Evolutionary conservation across 2,329 filamentous ascomycete genomes (phyloP).

Genomic region (Endocalyx cinctus): DNA sequence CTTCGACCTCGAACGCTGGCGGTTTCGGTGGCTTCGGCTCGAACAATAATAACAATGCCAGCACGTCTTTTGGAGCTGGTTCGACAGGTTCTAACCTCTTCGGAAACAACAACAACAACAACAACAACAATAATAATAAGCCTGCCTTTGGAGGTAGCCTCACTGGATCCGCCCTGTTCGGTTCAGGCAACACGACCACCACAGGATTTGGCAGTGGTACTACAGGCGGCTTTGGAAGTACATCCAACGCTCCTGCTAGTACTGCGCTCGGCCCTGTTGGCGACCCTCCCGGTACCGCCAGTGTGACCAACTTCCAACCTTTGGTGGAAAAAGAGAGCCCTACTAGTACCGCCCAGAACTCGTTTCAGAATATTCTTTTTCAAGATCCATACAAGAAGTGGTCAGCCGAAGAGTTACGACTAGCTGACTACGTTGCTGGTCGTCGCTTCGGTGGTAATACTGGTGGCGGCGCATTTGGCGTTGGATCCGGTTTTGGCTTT

Average conservation of each 20-base stretch:
- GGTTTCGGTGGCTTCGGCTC: conserved; percentile 37
- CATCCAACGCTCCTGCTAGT: conserved; percentile 37
- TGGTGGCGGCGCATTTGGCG: conserved; percentile 81
- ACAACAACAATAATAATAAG: conserved; percentile 34
- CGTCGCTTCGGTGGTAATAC: conserved; percentile 78
- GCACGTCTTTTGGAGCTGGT: conserved; percentile 33
- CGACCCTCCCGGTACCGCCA: conserved; percentile 65
- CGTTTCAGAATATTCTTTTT: conserved; percentile 77
- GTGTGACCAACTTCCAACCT: conserved; percentile 61
- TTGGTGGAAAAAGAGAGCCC: conserved; percentile 66
- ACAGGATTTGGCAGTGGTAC: conserved; percentile 13
- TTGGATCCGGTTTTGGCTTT: conserved; percentile 49
- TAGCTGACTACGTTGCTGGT: conserved; percentile 86
- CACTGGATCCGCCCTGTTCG: conserved; percentile 43
- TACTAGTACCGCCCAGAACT: conserved; percentile 49
- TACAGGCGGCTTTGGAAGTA: conserved; percentile 32
- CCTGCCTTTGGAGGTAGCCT: conserved; percentile 44
- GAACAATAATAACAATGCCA: conserved; percentile 29
- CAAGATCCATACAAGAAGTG: conserved; percentile 81
- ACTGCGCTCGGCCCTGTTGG: conserved; percentile 47
- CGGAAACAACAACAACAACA: conserved; percentile 21
- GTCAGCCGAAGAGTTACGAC: conserved; percentile 77
- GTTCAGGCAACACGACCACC: conserved; percentile 29
- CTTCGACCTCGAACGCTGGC: conserved; percentile 20
- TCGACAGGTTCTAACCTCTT: conserved; percentile 24